Conservation (phyloP, 1,139 yeast genomes). For the Diutina sp. region DNA sequence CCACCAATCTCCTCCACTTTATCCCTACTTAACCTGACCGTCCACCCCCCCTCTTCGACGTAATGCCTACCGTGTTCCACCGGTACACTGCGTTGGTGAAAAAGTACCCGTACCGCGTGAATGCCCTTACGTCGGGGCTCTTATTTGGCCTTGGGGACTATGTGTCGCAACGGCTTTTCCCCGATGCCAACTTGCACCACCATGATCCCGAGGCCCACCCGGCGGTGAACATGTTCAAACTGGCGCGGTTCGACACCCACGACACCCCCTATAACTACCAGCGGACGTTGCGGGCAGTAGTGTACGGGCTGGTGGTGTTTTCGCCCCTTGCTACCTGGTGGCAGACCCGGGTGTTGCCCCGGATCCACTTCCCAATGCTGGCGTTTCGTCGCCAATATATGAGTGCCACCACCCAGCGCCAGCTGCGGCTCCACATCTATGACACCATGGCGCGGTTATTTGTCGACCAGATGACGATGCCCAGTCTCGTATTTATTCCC, state of each 20-base stretch:
- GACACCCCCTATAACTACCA: conserved; percentile 20
- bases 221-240: background rate
- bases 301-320: conserved; percentile 68
- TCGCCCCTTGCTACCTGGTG: conserved; percentile 66
- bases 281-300: conserved; percentile 52
- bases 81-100: background rate
- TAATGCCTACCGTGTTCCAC: conserved; percentile 1
- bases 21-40: too few relatives aligned
- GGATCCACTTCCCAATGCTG: conserved; percentile 28
- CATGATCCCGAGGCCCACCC: conserved; percentile 8
- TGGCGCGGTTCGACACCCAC: background rate
- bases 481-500: conserved; percentile 30
- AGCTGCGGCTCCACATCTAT: conserved; percentile 10
- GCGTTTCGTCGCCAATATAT: conserved; percentile 5
- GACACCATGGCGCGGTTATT: conserved; percentile 25
- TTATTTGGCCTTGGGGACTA: conserved; percentile 69
- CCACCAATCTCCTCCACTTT: background rate
- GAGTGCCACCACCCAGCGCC: conserved; percentile 5
- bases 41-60: too few relatives aligned
- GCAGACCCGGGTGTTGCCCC: conserved; percentile 47
- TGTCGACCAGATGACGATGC: conserved; percentile 22
- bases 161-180: conserved; percentile 52
- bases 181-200: conserved; percentile 12
- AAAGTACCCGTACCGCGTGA: background rate
- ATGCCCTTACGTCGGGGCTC: conserved; percentile 32